Evolutionary conservation across 805 yeast genomes (phyloP), one percentile per base, ranked within the genome.

Genomic region (Starmerella floris): DNA sequence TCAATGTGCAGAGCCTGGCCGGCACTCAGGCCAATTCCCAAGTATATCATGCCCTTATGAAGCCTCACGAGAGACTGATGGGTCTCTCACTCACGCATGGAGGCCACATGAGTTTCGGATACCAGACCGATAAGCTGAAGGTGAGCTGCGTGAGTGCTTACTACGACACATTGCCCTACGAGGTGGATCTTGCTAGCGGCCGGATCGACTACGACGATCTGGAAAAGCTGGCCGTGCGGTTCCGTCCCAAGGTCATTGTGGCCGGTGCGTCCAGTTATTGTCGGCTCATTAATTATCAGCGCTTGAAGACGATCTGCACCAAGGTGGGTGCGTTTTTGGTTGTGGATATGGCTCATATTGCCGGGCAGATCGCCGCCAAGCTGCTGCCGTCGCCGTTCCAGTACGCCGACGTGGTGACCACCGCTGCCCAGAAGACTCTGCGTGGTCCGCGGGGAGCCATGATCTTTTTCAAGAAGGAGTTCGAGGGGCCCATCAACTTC

Each of bases 381-480:
- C 95, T 87, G 43, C 83, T 84, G 49, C 91, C 85, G 54, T 79
- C 95, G 44, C 98, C 98, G 51, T 91, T 91, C 68, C 91, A 84
- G 64, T 83, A 81, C 62, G 91, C 97, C 43, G 98, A 91, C 61
- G 83, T 91, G 53, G 97, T 91, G 57, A 91, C 98, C 51, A 91
- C 97, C 54, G 93, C 98, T 40, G 91, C 98, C 44, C 98, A 91
- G 72, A 91, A 91, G 69, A 88, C 98, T 32, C 74, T 91, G 58
- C 79, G 98, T 70, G 98, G 98, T 43, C 98, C 98, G 62, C 82
- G 98, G 69, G 98, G 97, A 64, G 96, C 98, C 39, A 85, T 91
- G 95, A 91, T 91, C 61, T 91, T 88, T 73, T 88, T 79, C 76
- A 81, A 95, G 72, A 83, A 82, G 65, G 96, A 91, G 56, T 76